These are phyloP conservation scores for Cymbopogon citratus DNA, from an alignment of 176 grass and related monocot genomes.

Conservation along the genomic window DNA sequence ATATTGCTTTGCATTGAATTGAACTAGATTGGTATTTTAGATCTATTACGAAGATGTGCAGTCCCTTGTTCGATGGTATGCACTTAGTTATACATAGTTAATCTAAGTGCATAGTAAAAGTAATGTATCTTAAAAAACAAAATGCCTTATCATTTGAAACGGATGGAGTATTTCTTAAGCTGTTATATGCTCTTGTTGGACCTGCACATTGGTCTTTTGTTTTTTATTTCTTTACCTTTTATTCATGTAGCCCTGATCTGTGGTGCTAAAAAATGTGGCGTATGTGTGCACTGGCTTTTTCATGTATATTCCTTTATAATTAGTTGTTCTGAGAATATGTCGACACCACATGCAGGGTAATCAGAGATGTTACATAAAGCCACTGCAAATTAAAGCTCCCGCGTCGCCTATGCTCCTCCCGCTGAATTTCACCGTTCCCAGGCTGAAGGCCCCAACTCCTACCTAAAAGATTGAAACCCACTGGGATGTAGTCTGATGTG, in stretches of 20 bases:
- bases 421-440: constrained; percentile 52
- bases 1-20: too few relatives aligned
- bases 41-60: too few relatives aligned
- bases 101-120: too few relatives aligned
- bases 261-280: background rate
- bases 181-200: background rate
- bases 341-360: constrained; percentile 7
- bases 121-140: too few relatives aligned
- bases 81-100: too few relatives aligned
- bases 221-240: background rate
- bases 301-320: background rate
- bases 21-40: too few relatives aligned
- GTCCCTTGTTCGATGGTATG: too few relatives aligned
- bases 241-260: background rate
- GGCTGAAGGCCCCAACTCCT: constrained; percentile 29
- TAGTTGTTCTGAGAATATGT: background rate
- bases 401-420: constrained; percentile 40
- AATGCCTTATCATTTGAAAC: too few relatives aligned
- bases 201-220: background rate
- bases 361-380: constrained; percentile 12
- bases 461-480: background rate
- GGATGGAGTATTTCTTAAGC: background rate
- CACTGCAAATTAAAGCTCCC: background rate
- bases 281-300: background rate
- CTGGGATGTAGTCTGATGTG: background rate